Base-by-base conservation (phyloP, 1,139 yeast genomes). In the Meyerozyma guilliermondii region DNA sequence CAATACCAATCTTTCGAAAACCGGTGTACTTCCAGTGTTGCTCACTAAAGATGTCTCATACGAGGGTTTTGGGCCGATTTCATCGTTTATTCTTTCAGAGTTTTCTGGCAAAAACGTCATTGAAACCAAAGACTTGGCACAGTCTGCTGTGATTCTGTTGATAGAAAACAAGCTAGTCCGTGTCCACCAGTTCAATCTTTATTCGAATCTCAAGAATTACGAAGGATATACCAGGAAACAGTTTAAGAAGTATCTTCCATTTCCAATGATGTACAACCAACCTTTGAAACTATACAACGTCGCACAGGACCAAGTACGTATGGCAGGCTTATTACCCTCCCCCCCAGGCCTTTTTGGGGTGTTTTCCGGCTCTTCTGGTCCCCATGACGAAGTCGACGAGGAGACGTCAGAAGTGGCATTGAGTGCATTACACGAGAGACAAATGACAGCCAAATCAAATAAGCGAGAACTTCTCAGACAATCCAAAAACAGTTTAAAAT, bases 211-310 rank as follows among this genome's bases (percentile, higher is more conserved):
- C 27, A 66, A 64, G 27, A 87, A 87, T 60, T 87, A 84, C 59
- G 89, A 81, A 50, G 57, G 67, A 13, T 79, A 74, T 45, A 79
- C 91, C 1, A 68, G 94, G 43, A 81, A 82, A 38, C 59, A 78
- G 23, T 82, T 84, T 56, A 68, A 77, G 30, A 52, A 65, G 4
- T 71, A 80, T 48, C 65, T 87, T 29, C 87, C 92, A 3, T 87
- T 87, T 62, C 96, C 96, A 5, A 80, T 87, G 83, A 91, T 87
- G 77, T 87, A 87, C 60, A 81, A 81, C 47, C 81, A 86, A 35
- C 89, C 95, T 0, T 56, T 83, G 44, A 68, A 70, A 39, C 74
- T 77, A 47, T 70, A 77, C 52, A 58, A 66, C 29, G 50, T 58
- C 14, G 89, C 92, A 47, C 58, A 65, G 54, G 55, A 65, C 53